Conservation (phyloP, 805 yeast species). For the Pichia gijzeniarum region DNA sequence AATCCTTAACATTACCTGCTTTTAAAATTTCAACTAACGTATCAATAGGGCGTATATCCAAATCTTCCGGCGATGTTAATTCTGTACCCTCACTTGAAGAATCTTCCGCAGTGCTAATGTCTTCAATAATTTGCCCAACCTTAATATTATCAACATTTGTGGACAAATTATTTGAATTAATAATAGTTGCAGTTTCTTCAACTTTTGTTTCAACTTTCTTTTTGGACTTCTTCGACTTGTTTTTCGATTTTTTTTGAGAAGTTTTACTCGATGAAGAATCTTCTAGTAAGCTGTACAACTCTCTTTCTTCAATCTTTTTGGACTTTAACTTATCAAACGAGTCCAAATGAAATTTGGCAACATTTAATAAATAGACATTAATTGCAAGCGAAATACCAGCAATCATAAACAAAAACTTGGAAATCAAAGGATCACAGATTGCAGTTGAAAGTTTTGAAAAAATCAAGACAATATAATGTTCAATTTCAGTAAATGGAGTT, state of each 20-base stretch:
- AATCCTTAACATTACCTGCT: conserved; percentile 61
- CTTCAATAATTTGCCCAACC: conserved; percentile 31
- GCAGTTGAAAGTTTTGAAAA: conserved; percentile 56
- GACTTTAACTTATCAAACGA: no score
- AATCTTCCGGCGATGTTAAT: conserved; percentile 8
- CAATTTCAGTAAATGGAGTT: conserved; percentile 49
- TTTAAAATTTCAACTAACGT: conserved; percentile 58
- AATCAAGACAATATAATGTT: conserved; percentile 49
- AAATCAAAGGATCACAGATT: conserved; percentile 71
- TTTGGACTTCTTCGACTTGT: conserved; percentile 4
- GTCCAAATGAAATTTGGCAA: conserved; percentile 56
- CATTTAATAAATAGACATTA: conserved; percentile 80
- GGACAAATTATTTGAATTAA: neutral
- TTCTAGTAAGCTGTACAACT: neutral
- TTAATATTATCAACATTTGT: conserved; percentile 25
- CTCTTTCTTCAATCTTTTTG: no score
- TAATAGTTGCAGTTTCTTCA: neutral
- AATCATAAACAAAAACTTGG: conserved; percentile 67
- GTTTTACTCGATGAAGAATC: neutral
- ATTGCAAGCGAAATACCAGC: conserved; percentile 71
- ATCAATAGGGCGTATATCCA: conserved; percentile 44
- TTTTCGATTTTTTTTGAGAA: conserved; percentile 9
- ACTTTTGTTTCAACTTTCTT: conserved; percentile 1
- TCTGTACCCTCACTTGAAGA: conserved; percentile 19
- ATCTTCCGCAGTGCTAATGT: conserved; percentile 17